A percentile compares a stretch with the other conserved stretches of the same genome.
phyloP scores from a whole-genome alignment of 108 stramenopile genomes.

The Cyclotella cryptica region DNA sequence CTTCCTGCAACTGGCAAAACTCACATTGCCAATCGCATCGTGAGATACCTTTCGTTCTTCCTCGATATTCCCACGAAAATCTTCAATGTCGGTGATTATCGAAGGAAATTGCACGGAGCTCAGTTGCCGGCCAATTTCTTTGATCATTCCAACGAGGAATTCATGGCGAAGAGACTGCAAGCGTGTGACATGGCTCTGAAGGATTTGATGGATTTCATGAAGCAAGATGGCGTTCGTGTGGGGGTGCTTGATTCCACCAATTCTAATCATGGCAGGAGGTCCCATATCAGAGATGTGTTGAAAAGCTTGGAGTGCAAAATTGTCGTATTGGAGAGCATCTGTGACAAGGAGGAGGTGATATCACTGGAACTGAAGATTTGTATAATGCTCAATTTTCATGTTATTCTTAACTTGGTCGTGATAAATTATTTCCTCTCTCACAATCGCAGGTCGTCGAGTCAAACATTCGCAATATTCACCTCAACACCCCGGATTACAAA shows the following conservation, averaged over 20 bases:
- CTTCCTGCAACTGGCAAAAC: slow-evolving; percentile 98
- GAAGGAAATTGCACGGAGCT: slow-evolving; percentile 84
- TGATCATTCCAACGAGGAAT: slow-evolving; percentile 88
- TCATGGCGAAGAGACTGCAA: slow-evolving; percentile 59
- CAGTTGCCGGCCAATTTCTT: slow-evolving; percentile 89
- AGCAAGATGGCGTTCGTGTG: slow-evolving; percentile 86
- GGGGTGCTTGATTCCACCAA: slow-evolving; percentile 98
- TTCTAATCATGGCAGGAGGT: slow-evolving; percentile 77
- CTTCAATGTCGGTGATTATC: slow-evolving; percentile 97
- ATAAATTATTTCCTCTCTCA: background rate
- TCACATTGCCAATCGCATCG: slow-evolving; percentile 95
- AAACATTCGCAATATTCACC: slow-evolving; percentile 90
- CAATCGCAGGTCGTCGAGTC: slow-evolving; percentile 68
- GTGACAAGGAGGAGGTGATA: slow-evolving; percentile 81
- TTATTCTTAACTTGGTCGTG: background rate
- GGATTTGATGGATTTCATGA: slow-evolving; percentile 87
- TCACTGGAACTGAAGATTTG: background rate
- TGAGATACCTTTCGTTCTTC: slow-evolving; percentile 92
- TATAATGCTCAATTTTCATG: background rate
- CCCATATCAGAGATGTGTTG: slow-evolving; percentile 61
- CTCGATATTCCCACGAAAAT: slow-evolving; percentile 88
- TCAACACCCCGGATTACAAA: slow-evolving; percentile 90
- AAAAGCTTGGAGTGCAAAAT: slow-evolving; percentile 64
- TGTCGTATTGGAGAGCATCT: slow-evolving; percentile 93
- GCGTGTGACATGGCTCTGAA: slow-evolving; percentile 88